Conservation (phyloP, 108 stramenopile genomes). For the Skeletonema marinoi region DNA sequence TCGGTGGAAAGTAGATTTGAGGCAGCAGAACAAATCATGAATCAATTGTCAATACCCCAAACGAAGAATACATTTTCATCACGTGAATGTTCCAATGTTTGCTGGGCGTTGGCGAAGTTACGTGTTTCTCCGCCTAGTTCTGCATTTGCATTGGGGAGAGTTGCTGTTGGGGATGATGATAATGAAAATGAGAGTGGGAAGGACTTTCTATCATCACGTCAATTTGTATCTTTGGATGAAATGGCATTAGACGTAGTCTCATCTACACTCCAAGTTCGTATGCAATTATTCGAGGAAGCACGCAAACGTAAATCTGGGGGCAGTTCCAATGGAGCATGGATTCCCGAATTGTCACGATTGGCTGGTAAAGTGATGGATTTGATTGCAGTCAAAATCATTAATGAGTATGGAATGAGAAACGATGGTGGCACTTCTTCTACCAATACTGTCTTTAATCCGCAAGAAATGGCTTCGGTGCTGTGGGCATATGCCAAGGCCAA, state of each 20-base stretch:
- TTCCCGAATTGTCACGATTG: conserved; percentile 67
- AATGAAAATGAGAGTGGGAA: conserved; percentile 7
- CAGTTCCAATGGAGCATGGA: conserved; percentile 49
- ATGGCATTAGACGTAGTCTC: conserved; percentile 47
- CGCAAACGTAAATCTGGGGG: conserved; percentile 26
- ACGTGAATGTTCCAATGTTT: conserved; percentile 76
- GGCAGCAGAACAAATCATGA: conserved; percentile 18
- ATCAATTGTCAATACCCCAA: conserved; percentile 1
- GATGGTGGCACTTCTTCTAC: neutral
- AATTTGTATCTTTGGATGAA: conserved; percentile 45
- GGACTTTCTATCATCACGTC: neutral
- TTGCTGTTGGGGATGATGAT: neutral
- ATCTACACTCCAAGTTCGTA: conserved; percentile 41
- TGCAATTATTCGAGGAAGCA: conserved; percentile 48
- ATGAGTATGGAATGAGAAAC: conserved; percentile 23
- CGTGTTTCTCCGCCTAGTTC: conserved; percentile 61
- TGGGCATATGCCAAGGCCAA: conserved; percentile 56
- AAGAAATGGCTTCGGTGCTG: conserved; percentile 70
- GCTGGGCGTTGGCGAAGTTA: conserved; percentile 84
- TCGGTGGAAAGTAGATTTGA: neutral
- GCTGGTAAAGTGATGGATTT: conserved; percentile 66
- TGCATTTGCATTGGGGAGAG: conserved; percentile 53
- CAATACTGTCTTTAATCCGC: conserved; percentile 31
- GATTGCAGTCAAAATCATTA: conserved; percentile 46
- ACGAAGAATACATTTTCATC: conserved; percentile 45